Percentiles rank a stretch among this genome's conserved stretches.
Evolutionary conservation across 129 eudicot species (phyloP).

Genomic region (Flaveria bidentis): DNA sequence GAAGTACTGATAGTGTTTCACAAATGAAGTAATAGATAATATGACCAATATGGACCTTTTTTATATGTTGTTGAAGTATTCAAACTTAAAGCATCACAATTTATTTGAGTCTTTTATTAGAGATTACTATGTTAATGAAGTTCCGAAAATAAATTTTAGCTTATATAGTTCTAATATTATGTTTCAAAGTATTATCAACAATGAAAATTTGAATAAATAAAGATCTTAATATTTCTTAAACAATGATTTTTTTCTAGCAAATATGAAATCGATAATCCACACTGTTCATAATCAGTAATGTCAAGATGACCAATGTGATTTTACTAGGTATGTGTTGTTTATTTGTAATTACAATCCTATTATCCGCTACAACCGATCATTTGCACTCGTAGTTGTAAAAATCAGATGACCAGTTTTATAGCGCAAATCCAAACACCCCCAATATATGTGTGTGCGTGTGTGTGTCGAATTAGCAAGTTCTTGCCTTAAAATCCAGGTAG

Average conservation of each 20-base stretch:
- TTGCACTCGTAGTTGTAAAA: not conserved
- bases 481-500: constrained; percentile 75
- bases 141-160: not conserved
- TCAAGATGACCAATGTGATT: not conserved
- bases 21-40: not conserved
- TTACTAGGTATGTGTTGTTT: no score
- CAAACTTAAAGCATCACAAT: no score
- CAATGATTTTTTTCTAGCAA: no score
- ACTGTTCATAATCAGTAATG: no score
- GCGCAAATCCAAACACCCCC: not conserved
- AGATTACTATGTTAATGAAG: no score
- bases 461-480: constrained; percentile 11
- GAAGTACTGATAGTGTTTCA: no score
- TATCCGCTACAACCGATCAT: not conserved
- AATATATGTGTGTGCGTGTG: not conserved
- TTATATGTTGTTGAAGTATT: no score
- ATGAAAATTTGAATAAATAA: constrained; percentile 1
- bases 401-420: not conserved
- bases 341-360: not conserved
- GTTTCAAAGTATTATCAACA: not conserved
- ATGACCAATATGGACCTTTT: no score
- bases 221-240: no score
- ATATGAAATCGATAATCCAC: no score
- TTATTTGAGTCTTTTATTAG: no score
- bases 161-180: not conserved